Conservation (phyloP, 495 filamentous ascomycete genomes). For the Neurospora africana region DNA sequence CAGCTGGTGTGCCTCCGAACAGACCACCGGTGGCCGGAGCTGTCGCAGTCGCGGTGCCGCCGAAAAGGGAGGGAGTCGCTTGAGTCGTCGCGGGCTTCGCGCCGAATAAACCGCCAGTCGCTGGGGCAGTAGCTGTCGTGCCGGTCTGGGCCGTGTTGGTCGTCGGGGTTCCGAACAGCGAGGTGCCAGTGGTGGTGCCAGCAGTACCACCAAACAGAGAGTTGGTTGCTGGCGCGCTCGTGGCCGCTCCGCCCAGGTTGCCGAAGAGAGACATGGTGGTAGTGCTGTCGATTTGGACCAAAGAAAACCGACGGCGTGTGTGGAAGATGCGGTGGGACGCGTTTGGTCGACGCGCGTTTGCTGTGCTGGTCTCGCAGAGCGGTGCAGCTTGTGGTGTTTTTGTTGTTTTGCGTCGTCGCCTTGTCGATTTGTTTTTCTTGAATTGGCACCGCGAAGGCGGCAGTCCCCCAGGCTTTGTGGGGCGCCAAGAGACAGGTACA, state of each 20-base stretch:
- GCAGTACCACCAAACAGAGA: background rate
- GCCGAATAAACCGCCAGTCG: constrained; percentile 6
- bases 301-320: background rate
- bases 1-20: constrained; percentile 2
- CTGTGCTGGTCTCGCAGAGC: background rate
- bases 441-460: background rate
- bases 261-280: constrained; percentile 11
- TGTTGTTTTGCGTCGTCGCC: background rate
- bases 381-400: constrained; percentile 4
- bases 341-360: constrained; percentile 4
- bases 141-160: background rate
- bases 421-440: constrained; percentile 1
- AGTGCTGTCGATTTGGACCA: background rate
- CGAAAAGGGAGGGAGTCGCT: background rate
- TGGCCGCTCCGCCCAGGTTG: background rate
- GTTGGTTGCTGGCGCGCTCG: constrained; percentile 1
- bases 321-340: background rate
- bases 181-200: background rate
- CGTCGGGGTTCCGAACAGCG: constrained; percentile 5
- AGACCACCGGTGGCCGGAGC: background rate
- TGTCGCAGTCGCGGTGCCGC: background rate
- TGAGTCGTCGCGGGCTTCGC: background rate
- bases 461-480: constrained; percentile 1
- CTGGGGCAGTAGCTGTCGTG: constrained; percentile 7
- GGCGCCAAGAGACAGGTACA: background rate